These are phyloP conservation scores for Diplosphaera chodatii DNA, from an alignment of 139 green algal genomes.

Conservation along the genomic window DNA sequence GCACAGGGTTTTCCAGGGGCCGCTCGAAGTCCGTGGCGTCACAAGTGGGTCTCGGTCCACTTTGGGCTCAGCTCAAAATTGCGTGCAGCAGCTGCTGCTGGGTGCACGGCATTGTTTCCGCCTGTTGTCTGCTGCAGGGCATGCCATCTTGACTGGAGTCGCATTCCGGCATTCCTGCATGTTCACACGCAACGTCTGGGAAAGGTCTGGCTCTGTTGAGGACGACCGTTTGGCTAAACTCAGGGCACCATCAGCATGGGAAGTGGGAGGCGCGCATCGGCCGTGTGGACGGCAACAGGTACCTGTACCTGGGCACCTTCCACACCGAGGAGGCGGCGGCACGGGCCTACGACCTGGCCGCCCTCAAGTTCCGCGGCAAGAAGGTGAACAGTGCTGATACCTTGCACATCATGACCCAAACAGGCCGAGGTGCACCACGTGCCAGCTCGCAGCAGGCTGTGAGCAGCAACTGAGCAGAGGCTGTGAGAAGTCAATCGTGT, in stretches of 20 bases:
- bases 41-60: neutral
- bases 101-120: no score
- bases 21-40: neutral
- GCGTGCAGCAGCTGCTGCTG: no score
- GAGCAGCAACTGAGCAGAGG: neutral
- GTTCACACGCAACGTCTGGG: no score
- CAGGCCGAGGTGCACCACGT: no score
- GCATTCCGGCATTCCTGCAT: no score
- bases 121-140: no score
- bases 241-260: conserved; percentile 50
- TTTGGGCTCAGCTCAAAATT: no score
- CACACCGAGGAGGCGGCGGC: conserved; percentile 52
- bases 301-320: conserved; percentile 73
- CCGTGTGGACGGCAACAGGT: conserved; percentile 35
- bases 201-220: no score
- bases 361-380: conserved; percentile 49
- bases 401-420: no score
- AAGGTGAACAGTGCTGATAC: no score
- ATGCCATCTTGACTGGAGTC: no score
- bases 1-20: conserved; percentile 39
- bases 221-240: neutral
- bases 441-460: no score
- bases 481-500: neutral
- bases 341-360: conserved; percentile 58
- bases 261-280: conserved; percentile 84